Evolutionary conservation across 768 basidiomycete species (phyloP).

Genomic region (Psilocybe azurescens): DNA sequence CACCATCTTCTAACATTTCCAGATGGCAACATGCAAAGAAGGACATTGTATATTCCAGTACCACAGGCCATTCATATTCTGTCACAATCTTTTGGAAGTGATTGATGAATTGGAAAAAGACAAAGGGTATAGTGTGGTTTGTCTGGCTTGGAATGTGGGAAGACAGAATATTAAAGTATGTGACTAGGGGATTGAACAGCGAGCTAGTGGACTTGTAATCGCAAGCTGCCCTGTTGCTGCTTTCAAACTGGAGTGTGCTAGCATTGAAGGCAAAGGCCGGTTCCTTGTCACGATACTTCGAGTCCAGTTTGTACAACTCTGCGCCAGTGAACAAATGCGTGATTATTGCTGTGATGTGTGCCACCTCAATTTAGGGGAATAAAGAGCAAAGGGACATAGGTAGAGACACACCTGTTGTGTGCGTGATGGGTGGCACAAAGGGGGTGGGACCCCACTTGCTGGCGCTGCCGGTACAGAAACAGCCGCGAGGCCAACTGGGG

Average conservation of each 20-base stretch:
- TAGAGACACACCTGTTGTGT: too few relatives aligned
- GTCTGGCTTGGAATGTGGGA: neutral
- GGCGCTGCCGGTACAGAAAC: too few relatives aligned
- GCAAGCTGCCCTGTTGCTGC: neutral
- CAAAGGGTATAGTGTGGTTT: neutral
- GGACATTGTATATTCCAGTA: conserved; percentile 4
- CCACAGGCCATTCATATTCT: conserved; percentile 11
- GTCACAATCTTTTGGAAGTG: neutral
- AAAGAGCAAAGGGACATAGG: too few relatives aligned
- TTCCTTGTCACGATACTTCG: conserved; percentile 3
- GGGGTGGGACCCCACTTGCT: too few relatives aligned
- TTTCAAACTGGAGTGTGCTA: neutral
- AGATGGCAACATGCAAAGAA: neutral
- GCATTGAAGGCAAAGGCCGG: neutral
- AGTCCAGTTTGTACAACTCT: conserved; percentile 12
- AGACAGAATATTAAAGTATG: conserved; percentile 6
- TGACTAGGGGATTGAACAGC: neutral
- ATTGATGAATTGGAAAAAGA: neutral
- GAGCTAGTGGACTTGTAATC: conserved; percentile 7
- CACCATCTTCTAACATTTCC: conserved; percentile 6
- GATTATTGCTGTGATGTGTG: conserved; percentile 1
- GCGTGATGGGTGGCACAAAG: too few relatives aligned
- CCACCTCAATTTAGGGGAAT: too few relatives aligned
- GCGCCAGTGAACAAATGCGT: conserved; percentile 1
- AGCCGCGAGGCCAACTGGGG: too few relatives aligned